Base-by-base conservation (phyloP, 441 rosid species). In the Bocquillonia castaneifolia region DNA sequence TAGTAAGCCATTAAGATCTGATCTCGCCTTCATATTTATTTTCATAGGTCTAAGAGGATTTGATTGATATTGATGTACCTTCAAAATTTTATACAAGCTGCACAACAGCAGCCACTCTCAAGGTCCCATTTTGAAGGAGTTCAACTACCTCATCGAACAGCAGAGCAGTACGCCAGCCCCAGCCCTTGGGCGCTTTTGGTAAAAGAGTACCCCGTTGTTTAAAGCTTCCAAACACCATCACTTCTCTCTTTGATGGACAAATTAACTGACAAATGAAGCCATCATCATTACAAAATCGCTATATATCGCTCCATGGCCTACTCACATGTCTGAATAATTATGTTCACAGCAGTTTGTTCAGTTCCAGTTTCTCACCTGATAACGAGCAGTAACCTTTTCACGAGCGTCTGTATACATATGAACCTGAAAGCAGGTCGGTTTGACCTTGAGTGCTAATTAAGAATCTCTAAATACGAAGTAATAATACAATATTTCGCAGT, bases 151-250 rank as follows among this genome's bases (percentile, higher is more conserved):
- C 97, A 18, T 93, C 94, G 29, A 93, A 89, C 63, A 88, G 80
- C 64, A 93, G 59, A 59, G 98, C 98, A 0, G 96, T 83, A n/a
- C 96, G 88, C 98, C 98, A 93, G 57, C 98, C 98, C 98, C 98
- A 93, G 22, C 98, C 98, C 74, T 93, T 93, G 3, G 97, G 98
- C 74, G 98, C 97, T 78, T 91, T 93, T 1, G 98, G 98, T 70
- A 93, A 72, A 67, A 93, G 94, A 25, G 94, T 93, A 22, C 98
- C 97, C 42, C 84, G 79, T 64, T 93, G 95, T 66, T 93, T 88
- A 82, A 86, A 85, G 85, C 84, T 87, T 37, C 96, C 97, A 63
- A 89, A 93, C 76, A 90, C 83, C 89, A 84, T 85, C 34, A 91
- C 94, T 79, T 91, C 97, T 75, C 97, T 86, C 83, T 93, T 93